Base-by-base conservation (phyloP, 1,284 basidiomycete genomes). In the Tylopilus orsonianus region DNA sequence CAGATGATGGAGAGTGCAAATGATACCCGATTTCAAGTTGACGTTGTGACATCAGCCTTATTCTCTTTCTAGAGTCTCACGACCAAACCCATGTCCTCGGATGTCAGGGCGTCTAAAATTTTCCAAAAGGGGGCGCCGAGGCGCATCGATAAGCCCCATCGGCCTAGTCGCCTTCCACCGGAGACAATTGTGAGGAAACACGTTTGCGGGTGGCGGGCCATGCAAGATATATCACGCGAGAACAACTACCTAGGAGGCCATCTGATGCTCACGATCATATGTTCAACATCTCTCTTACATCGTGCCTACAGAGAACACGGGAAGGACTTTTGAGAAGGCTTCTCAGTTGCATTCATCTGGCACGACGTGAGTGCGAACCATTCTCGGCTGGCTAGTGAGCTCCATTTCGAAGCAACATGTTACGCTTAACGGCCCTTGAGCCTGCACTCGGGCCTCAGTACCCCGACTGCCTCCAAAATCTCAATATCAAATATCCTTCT, bases 61-160 rank as follows among this genome's bases (percentile, higher is more conserved):
- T 58, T 49, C 35, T 53, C 39, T 26, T 52, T 50, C 42, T 22
- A 38, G n/a, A n/a, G 41, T 16, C 37, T 36, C 48, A 16, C 44
- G 29, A 37, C 38, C 44, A 41, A 44, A 50, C 50, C 22, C 8
- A 49, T 61, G 56, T 59, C 60, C 62, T 65, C 60, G 62, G 62
- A 62, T 30, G 46, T 57, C 48, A 41, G 27, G 20, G 18, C 19
- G 36, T 5, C 19, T 18, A 23, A 22, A 19, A 13, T 1, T 35
- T 52, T 40, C 52, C 43, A 24, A 53, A 67, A 51, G 2, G 20
- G 39, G 53, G 13, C 29, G 41, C 50, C 51, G 59, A 64, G 56
- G 55, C 35, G 46, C 52, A 68, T 67, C 67, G 67, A 65, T 69
- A 64, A 65, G 55, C n/a, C n/a, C n/a, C 50, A 50, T 53, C 41